Base-by-base conservation (phyloP, 768 basidiomycete genomes). In the Kondoa subrosea region DNA sequence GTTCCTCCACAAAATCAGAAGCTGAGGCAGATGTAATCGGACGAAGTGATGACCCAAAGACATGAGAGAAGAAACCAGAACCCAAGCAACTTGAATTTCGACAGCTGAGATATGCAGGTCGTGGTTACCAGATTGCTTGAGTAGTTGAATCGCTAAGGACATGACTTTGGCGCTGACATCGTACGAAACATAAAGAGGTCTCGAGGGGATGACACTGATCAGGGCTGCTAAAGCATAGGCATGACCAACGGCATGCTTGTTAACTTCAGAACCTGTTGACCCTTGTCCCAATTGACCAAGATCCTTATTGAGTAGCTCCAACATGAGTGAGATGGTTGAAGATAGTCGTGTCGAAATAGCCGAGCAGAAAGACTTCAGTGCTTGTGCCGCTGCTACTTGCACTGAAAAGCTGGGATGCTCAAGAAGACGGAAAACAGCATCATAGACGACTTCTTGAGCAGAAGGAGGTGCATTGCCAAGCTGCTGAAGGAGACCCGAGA, bases 1-100 rank as follows among this genome's bases (percentile, higher is more conserved):
- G 72, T 99, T 99, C 33, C 95, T 82, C 95, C 95, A 99, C 1
- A 99, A 83, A 0, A 97, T 90, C 56, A 97, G 82, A 21, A 97
- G 81, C 72, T 96, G 93, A 0, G 92, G 88, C 1, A 97, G 82
- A 76, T 99, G 91, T 0, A 90, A 84, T 21, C 89, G 85, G 65
- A 96, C 91, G 71, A 97, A 95, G 72, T 90, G 88, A 1, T 88
- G 89, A 0, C 92, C 93, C 4, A 95, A 84, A 1, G 86, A 83
- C 88, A 96, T 91, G 31, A 97, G 78, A 0, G 91, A 86, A 0
- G 88, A 85, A 66, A 99, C 89, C 34, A 87, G 79, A 15, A 86
- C 91, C 95, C 95, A 97, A 0, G 92, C 91, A 0, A 92, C 86
- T 74, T 93, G 91, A 1, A 95, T 85, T 75, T 93, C 91, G 32